Base-by-base conservation (phyloP, 2,329 filamentous ascomycete genomes). In the Myriosclerotinia duriaeana region DNA sequence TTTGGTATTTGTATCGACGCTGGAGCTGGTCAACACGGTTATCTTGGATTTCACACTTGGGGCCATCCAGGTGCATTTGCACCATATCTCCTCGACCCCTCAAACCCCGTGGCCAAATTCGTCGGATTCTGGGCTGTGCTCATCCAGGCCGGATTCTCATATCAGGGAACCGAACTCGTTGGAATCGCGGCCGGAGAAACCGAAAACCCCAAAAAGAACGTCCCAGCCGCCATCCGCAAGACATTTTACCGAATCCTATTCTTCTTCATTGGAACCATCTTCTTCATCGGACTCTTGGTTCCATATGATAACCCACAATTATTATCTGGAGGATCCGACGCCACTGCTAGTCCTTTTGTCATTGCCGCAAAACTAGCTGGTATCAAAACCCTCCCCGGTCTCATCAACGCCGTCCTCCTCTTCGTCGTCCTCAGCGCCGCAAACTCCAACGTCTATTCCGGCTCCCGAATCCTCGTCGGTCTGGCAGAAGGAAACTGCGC, bases 1-100 rank as follows among this genome's bases (percentile, higher is more conserved):
- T 91, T 93, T 72, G 86, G 84, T 70, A 89, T 92, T 72, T 90
- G 88, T 77, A 83, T 93, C 78, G 88, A 91, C 74, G 89, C 88
- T 3, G 90, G 90, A 55, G 89, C 79, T 81, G 2, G 87, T 85
- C 54, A 86, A 0, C 80, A 83, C 63, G 76, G 78, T 56, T 88
- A 88, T 68, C 85, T 88, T 30, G 86, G 87, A 12, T 83, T 80
- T 6, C 79, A 82, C 67, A 81, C 86, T 72, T 89, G 85, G 82
- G 79, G 83, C 66, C 78, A 84, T 1, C 83, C 82, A 0, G 86
- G 82, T 44, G 86, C 87, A 0, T 89, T 89, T 71, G 86, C 84
- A n/a, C 81, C 79, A 65, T 89, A 89, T 74, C 85, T 87, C 36
- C 88, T 79, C 78, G 74, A 79, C 81, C 48, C 75, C 42, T 22